These are phyloP conservation scores for Kuraishia molischiana DNA, from an alignment of 805 yeast species.

Conservation along the genomic window DNA sequence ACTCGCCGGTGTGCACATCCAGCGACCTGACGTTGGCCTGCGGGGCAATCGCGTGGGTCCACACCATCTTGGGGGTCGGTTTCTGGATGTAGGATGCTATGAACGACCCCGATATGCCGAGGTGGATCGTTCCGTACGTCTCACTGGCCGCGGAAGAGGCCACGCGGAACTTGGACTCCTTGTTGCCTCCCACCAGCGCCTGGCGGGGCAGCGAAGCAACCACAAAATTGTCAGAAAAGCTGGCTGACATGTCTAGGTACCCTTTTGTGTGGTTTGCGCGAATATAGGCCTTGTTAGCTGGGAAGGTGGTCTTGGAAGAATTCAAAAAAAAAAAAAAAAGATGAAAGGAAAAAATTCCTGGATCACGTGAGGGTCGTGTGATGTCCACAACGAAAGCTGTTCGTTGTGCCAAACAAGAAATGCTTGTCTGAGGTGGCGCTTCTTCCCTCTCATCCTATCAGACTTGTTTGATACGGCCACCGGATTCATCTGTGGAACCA, in stretches of 20 bases:
- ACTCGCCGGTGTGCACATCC: slow-evolving; percentile 18
- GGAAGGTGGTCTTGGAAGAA: too few species aligned
- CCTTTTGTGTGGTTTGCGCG: too few species aligned
- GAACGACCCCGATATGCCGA: slow-evolving; percentile 45
- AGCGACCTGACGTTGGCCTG: slow-evolving; percentile 30
- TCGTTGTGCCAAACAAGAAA: too few species aligned
- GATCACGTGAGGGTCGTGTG: too few species aligned
- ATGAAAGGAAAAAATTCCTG: too few species aligned
- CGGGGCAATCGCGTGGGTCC: slow-evolving; percentile 47
- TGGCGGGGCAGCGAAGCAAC: neutral
- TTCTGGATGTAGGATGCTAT: slow-evolving; percentile 39
- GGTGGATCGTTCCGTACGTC: slow-evolving; percentile 25
- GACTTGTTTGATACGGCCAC: too few species aligned
- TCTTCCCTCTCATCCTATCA: too few species aligned
- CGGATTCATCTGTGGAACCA: too few species aligned
- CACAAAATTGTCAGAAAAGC: neutral
- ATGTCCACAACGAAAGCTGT: too few species aligned
- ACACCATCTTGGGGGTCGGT: slow-evolving; percentile 47
- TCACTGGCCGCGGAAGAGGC: neutral
- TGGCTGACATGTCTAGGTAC: neutral
- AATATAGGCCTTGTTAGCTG: too few species aligned
- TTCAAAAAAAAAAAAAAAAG: too few species aligned
- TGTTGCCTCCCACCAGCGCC: neutral
- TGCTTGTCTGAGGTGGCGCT: too few species aligned
- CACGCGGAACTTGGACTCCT: neutral